These are phyloP conservation scores for Serendipita sp. DNA, from an alignment of 768 basidiomycete genomes.

Conservation along the genomic window DNA sequence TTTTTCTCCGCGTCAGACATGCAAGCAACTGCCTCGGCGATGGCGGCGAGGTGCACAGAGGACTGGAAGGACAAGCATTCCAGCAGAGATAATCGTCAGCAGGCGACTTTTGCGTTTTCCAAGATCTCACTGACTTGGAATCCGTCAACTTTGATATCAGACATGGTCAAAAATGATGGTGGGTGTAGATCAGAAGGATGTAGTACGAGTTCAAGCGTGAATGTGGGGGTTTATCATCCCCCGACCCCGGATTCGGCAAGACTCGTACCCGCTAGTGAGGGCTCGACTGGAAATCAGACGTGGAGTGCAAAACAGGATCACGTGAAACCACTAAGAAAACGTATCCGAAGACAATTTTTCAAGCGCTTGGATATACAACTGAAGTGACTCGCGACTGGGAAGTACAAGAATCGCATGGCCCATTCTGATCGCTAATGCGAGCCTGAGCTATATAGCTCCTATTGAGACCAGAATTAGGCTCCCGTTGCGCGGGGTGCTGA, in stretches of 20 bases:
- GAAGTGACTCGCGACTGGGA: not conserved
- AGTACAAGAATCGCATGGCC: no score
- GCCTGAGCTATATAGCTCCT: not conserved
- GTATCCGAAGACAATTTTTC: not conserved
- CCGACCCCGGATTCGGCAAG: not conserved
- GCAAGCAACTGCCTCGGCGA: constrained; percentile 36
- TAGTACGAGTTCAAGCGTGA: not conserved
- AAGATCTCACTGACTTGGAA: constrained; percentile 38
- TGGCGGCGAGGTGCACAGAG: constrained; percentile 44
- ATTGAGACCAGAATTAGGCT: not conserved
- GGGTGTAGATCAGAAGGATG: not conserved
- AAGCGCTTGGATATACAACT: not conserved
- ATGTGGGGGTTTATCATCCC: constrained; percentile 3
- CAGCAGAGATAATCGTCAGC: not conserved
- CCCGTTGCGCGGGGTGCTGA: not conserved
- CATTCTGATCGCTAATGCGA: not conserved
- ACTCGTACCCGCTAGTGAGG: not conserved
- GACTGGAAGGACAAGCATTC: constrained; percentile 31
- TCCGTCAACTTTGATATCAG: constrained; percentile 55
- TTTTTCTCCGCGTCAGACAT: constrained; percentile 48
- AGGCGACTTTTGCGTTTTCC: not conserved
- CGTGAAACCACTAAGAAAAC: not conserved
- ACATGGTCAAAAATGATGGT: constrained; percentile 29
- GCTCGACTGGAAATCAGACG: not conserved
- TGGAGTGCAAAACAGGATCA: not conserved